Conservation (phyloP, 2,329 filamentous ascomycete genomes). For the Immersiporthe knoxdaviesiana region DNA sequence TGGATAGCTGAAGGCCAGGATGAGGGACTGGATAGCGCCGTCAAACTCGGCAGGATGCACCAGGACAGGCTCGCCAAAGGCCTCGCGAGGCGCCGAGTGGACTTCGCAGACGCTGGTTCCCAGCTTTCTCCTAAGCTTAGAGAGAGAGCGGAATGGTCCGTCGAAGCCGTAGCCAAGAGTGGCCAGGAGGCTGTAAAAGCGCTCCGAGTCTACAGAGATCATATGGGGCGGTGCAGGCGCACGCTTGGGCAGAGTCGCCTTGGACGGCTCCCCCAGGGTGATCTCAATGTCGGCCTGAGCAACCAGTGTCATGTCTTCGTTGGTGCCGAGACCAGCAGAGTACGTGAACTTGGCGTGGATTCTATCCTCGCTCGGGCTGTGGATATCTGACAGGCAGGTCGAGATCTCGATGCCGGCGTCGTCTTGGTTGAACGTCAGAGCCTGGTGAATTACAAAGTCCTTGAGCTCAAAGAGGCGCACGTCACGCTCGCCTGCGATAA, state of each 20-base stretch:
- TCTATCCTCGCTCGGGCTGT: background rate
- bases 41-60: slow-evolving; percentile 25
- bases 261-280: background rate
- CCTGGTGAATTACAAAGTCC: slow-evolving; percentile 13
- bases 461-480: slow-evolving; percentile 27
- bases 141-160: slow-evolving; percentile 19
- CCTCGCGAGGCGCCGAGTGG: background rate
- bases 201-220: slow-evolving; percentile 15
- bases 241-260: background rate
- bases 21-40: slow-evolving; percentile 20
- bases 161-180: slow-evolving; percentile 27
- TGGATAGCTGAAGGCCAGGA: slow-evolving; percentile 17
- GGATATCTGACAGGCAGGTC: background rate
- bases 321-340: background rate
- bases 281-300: background rate
- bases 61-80: background rate
- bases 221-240: background rate
- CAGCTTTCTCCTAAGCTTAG: slow-evolving; percentile 6
- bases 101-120: slow-evolving; percentile 2
- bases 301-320: background rate
- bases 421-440: slow-evolving; percentile 1
- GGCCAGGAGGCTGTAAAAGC: slow-evolving; percentile 24
- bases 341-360: slow-evolving; percentile 11
- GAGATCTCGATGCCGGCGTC: background rate
- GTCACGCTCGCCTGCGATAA: background rate